These are phyloP conservation scores for Heliosperma pusillum DNA, from an alignment of 148 eudicot genomes.

Conservation along the genomic window DNA sequence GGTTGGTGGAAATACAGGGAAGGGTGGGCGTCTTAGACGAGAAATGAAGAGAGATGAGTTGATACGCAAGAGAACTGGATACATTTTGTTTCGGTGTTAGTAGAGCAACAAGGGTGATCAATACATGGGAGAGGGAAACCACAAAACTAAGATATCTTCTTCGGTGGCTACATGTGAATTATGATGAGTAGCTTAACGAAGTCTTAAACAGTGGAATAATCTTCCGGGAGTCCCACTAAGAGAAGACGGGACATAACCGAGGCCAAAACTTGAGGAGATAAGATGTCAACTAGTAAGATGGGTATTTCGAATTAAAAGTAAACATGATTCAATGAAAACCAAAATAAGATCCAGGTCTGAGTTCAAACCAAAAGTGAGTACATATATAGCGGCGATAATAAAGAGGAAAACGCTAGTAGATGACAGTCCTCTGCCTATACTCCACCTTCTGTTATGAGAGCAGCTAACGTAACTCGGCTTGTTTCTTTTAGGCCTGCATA, in stretches of 20 bases:
- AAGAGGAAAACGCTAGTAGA: slow-evolving; percentile 18
- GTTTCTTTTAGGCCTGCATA: slow-evolving; percentile 27
- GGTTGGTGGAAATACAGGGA: too few relatives aligned
- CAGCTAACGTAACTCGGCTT: slow-evolving; percentile 12
- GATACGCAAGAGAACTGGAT: too few relatives aligned
- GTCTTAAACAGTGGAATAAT: too few relatives aligned
- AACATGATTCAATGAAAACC: slow-evolving; percentile 19
- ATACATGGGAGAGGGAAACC: too few relatives aligned
- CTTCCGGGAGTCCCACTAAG: too few relatives aligned
- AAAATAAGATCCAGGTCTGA: slow-evolving; percentile 21
- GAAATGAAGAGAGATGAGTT: too few relatives aligned
- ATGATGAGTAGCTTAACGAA: too few relatives aligned
- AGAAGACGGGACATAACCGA: not conserved
- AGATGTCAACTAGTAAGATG: slow-evolving; percentile 12
- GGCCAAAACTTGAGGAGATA: not conserved
- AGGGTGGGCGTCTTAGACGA: too few relatives aligned
- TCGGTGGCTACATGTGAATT: too few relatives aligned
- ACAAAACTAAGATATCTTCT: too few relatives aligned
- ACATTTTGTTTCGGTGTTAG: too few relatives aligned
- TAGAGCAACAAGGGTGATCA: too few relatives aligned
- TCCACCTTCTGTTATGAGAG: slow-evolving; percentile 28
- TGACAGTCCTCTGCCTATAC: slow-evolving; percentile 25
- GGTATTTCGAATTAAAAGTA: slow-evolving; percentile 20
- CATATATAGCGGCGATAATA: slow-evolving; percentile 18
- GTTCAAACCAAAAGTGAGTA: slow-evolving; percentile 25